Base-by-base conservation (phyloP, 2,329 filamentous ascomycete genomes). In the Trichoderma arundinaceum region DNA sequence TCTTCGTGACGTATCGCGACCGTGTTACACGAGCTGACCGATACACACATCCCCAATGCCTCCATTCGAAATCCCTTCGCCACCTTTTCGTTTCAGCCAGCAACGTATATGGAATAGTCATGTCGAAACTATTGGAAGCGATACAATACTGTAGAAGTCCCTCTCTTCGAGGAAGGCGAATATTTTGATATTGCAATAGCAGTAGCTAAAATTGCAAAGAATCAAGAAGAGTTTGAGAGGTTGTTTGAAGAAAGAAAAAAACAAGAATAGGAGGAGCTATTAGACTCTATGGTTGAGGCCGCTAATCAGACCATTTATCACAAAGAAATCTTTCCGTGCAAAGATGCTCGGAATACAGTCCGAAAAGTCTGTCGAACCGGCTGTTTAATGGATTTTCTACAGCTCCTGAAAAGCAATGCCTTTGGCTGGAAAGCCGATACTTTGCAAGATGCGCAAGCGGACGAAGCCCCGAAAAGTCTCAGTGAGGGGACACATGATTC, bases 71-170 rank as follows among this genome's bases (percentile, higher is more conserved):
- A 13, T 15, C 17, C 48, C 48, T 10, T 33, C n/a, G 19, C 13
- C 48, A 5, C 28, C 28, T 33, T 22, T 13, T 19, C 12, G 39
- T 7, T 15, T 5, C 9, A 41, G 39, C 6, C 13, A 13, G 13
- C 10, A 22, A 12, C 17, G 48, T n/a, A 33, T 7, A 19, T 22
- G 48, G 48, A 51, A 9, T 13, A 4, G 17, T 22, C 35, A 4
- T 49, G 46, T 13, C 22, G n/a, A 39, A n/a, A 15, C 7, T 54
- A 54, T 39, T 39, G 35, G 28, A 19, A 54, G 32, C 28, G 13
- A 39, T 54, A 35, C 51, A 54, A 54, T 32, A 54, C 51, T 17
- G n/a, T 54, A 4, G 6, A n/a, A 8, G 35, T 54, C 32, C 51
- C 51, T 9, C 7, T 54, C 9, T n/a, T 39, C 12, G 15, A 5